Evolutionary conservation across 2,329 filamentous ascomycete species (phyloP).

Genomic region (Chaetomiaceae sp.): DNA sequence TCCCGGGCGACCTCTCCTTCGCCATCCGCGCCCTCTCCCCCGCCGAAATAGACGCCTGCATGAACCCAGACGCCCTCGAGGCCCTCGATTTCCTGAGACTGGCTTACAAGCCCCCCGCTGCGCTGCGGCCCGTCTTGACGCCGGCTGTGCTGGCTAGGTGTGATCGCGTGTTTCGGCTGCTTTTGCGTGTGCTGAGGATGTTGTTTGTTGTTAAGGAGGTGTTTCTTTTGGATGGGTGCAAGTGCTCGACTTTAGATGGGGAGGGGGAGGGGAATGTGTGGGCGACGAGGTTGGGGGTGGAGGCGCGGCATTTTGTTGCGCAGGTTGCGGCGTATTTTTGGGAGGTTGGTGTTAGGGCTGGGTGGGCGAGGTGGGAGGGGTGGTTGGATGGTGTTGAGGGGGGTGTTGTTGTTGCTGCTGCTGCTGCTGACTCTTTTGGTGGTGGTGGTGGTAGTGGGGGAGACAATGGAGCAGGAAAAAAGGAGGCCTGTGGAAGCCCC

Average conservation of each 20-base stretch:
- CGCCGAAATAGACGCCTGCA: conserved; percentile 75
- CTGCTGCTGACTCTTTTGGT: conserved; percentile 9
- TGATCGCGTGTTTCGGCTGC: conserved; percentile 74
- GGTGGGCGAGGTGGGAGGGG: conserved; percentile 66
- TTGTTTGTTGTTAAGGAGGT: conserved; percentile 67
- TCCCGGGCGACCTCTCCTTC: conserved; percentile 74
- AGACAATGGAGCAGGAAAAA: too few species aligned
- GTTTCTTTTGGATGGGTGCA: neutral
- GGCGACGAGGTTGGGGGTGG: conserved; percentile 55
- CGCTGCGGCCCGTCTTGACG: conserved; percentile 71
- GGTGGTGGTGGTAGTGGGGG: conserved; percentile 24
- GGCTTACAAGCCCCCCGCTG: conserved; percentile 71
- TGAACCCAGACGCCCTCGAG: conserved; percentile 76
- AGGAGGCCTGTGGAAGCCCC: too few species aligned
- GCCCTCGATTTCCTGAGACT: conserved; percentile 91
- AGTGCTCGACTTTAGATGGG: too few species aligned
- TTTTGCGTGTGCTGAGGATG: conserved; percentile 74
- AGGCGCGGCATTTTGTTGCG: conserved; percentile 75
- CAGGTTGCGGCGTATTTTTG: conserved; percentile 73
- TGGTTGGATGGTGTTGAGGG: conserved; percentile 61
- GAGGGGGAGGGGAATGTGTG: conserved; percentile 24
- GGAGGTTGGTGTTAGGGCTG: conserved; percentile 66
- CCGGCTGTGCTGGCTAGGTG: conserved; percentile 68
- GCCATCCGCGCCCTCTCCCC: conserved; percentile 74
- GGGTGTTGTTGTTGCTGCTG: too few species aligned